phyloP scores from a whole-genome alignment of 306 rosid species.

The Lotus japonicus region DNA sequence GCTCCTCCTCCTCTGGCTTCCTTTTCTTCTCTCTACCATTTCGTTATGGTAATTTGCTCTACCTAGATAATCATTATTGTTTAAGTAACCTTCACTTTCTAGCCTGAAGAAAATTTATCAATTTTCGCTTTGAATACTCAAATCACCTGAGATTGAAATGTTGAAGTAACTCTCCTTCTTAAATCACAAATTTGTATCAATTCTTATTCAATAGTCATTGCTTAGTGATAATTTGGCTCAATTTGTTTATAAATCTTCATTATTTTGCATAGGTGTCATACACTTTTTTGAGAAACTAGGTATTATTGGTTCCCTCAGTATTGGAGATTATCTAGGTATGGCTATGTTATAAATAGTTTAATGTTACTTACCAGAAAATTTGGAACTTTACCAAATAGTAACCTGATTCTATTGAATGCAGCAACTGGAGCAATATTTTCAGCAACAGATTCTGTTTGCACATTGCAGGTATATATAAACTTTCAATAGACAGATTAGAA shows the following conservation, averaged over 20 bases:
- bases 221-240: neutral
- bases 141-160: too few species aligned
- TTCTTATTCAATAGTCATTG: too few species aligned
- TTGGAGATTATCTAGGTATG: slow-evolving; percentile 89
- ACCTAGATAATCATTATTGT: too few species aligned
- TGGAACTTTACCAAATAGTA: slow-evolving; percentile 1
- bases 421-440: slow-evolving; percentile 95
- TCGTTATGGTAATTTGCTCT: too few species aligned
- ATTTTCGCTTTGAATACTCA: too few species aligned
- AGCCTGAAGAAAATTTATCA: too few species aligned
- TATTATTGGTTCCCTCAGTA: slow-evolving; percentile 72
- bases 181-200: too few species aligned
- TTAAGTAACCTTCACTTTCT: neutral
- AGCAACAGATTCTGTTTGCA: slow-evolving; percentile 95
- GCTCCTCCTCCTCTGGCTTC: too few species aligned
- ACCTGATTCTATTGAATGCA: slow-evolving; percentile 34
- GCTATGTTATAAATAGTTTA: neutral
- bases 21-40: too few species aligned
- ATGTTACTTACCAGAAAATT: neutral
- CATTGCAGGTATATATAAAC: slow-evolving; percentile 67
- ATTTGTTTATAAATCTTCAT: neutral
- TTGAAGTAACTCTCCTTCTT: too few species aligned
- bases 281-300: slow-evolving; percentile 78
- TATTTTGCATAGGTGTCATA: slow-evolving; percentile 56
- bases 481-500: neutral